Conservation (phyloP, 2,329 filamentous ascomycete genomes). For the Coniochaeta pulveracea region DNA sequence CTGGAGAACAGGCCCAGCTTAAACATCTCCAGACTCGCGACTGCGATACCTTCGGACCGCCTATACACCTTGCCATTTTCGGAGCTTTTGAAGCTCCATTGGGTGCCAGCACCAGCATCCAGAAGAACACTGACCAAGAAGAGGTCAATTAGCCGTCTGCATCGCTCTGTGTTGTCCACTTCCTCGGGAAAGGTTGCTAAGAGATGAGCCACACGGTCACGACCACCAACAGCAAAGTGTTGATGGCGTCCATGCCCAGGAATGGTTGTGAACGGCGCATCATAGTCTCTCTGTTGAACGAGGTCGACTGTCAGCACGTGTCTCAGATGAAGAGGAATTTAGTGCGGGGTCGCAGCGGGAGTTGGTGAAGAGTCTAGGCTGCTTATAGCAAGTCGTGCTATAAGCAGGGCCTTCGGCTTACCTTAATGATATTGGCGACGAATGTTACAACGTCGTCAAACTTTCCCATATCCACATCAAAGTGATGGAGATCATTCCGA, state of each 20-base stretch:
- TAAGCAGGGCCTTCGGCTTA: constrained; percentile 36
- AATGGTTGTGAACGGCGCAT: constrained; percentile 49
- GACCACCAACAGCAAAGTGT: constrained; percentile 72
- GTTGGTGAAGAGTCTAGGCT: no score
- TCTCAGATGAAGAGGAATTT: no score
- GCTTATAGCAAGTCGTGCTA: no score
- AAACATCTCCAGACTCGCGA: constrained; percentile 78
- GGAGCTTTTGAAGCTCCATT: constrained; percentile 86
- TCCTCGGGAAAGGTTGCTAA: constrained; percentile 57
- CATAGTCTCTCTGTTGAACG: constrained; percentile 46
- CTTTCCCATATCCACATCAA: constrained; percentile 78
- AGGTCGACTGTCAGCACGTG: no score
- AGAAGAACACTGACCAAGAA: constrained; percentile 73
- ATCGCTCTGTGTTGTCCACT: constrained; percentile 62
- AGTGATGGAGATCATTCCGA: constrained; percentile 69
- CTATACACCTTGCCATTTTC: constrained; percentile 76
- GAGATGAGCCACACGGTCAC: constrained; percentile 61
- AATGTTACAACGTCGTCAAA: constrained; percentile 76
- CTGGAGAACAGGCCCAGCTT: constrained; percentile 85
- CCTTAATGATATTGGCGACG: constrained; percentile 91
- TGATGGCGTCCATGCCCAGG: constrained; percentile 81
- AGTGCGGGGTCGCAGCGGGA: no score
- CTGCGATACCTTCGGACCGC: constrained; percentile 79
- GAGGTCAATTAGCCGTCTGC: constrained; percentile 64
- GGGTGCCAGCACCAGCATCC: constrained; percentile 79